Conservation (phyloP, 345 rosid genomes). For the Brassica nigra region DNA sequence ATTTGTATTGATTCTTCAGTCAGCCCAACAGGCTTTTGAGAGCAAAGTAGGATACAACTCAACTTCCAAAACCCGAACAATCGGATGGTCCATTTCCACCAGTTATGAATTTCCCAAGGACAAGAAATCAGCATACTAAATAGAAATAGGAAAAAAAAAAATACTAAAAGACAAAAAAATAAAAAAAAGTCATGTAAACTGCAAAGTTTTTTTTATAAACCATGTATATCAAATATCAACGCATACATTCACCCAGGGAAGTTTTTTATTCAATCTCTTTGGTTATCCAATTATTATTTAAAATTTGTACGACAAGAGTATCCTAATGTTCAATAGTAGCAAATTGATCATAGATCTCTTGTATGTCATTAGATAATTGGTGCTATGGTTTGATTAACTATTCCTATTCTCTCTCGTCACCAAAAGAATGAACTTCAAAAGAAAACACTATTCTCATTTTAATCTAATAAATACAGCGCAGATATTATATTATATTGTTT, state of each 20-base stretch:
- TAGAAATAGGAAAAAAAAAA: not conserved
- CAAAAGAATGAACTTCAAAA: not conserved
- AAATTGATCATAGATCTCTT: not conserved
- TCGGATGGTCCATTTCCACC: constrained; percentile 86
- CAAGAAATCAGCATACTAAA: constrained; percentile 29
- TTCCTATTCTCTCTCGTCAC: not conserved
- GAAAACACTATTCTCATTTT: constrained; percentile 9
- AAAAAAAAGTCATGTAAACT: not conserved
- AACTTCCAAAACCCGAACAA: constrained; percentile 83
- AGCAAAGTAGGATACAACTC: constrained; percentile 88
- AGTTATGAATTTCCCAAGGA: constrained; percentile 65
- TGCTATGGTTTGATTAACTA: not conserved
- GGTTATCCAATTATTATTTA: not conserved
- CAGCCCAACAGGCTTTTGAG: constrained; percentile 87
- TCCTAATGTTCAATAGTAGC: not conserved
- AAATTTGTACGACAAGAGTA: not conserved
- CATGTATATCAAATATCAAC: not conserved
- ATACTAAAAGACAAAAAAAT: not conserved
- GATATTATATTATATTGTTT: not conserved
- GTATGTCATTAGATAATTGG: not conserved
- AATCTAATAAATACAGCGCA: constrained; percentile 22
- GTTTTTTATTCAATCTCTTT: not conserved
- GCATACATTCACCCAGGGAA: not conserved
- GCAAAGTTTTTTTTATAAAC: constrained; percentile 6
- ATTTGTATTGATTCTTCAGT: constrained; percentile 83